A percentile compares a stretch with the other conserved stretches of the same genome.
These are phyloP conservation scores for Lodderomyces pseudojiufengensis DNA, from an alignment of 1,139 yeast species.

Conservation along the genomic window DNA sequence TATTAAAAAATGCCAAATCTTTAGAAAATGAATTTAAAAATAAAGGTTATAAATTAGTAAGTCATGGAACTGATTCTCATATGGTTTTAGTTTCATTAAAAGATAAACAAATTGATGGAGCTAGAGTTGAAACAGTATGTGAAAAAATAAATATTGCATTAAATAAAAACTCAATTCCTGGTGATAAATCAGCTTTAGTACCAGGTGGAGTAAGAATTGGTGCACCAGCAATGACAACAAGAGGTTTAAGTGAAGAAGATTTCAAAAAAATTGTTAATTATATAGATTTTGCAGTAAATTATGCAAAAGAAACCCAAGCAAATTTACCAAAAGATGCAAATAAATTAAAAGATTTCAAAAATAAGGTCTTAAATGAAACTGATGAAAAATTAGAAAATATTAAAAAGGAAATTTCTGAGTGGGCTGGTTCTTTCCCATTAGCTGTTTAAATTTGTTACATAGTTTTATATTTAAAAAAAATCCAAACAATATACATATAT, in stretches of 20 bases:
- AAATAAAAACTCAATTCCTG: constrained; percentile 97
- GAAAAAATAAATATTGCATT: constrained; percentile 94
- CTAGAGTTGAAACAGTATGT: constrained; percentile 92
- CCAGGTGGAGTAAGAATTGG: constrained; percentile 99
- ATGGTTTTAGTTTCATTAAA: constrained; percentile 87
- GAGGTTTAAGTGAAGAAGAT: constrained; percentile 89
- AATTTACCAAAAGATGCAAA: constrained; percentile 81
- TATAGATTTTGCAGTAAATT: constrained; percentile 79
- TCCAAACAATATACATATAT: too few species aligned
- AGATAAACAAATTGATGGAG: constrained; percentile 93
- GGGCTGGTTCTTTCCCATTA: constrained; percentile 95
- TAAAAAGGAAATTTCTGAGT: constrained; percentile 76
- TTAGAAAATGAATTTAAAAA: constrained; percentile 70
- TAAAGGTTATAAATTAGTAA: constrained; percentile 78
- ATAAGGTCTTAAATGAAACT: constrained; percentile 65
- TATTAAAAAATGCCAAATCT: constrained; percentile 82
- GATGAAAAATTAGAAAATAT: constrained; percentile 59
- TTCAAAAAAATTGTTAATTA: constrained; percentile 77
- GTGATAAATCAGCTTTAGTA: constrained; percentile 94
- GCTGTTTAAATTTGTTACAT: constrained; percentile 53
- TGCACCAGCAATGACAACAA: constrained; percentile 98
- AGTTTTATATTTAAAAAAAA: too few species aligned
- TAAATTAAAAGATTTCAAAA: constrained; percentile 91
- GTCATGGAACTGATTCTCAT: constrained; percentile 96
- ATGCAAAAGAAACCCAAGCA: constrained; percentile 73